Conservation (phyloP, 140 eudicot genomes). For the Erigeron philadelphicus region DNA sequence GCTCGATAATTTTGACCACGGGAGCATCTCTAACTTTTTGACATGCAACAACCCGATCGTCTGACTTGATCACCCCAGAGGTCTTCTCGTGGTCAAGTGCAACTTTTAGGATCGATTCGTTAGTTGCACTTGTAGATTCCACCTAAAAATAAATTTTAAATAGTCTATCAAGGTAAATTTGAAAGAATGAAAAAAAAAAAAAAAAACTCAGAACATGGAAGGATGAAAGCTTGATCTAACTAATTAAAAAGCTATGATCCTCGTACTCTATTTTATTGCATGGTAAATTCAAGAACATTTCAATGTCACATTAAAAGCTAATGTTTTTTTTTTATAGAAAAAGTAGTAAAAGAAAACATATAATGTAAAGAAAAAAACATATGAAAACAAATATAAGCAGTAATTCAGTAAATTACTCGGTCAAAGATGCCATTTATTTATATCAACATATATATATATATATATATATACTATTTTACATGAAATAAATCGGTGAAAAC, state of each 20-base stretch:
- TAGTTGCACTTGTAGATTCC: slow-evolving; percentile 61
- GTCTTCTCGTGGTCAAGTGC: slow-evolving; percentile 81
- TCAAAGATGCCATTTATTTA: background rate
- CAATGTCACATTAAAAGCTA: background rate
- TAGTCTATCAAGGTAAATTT: too few relatives aligned
- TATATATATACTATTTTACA: background rate
- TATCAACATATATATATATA: too few relatives aligned
- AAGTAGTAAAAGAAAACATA: background rate
- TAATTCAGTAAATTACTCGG: background rate
- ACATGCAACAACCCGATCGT: slow-evolving; percentile 78
- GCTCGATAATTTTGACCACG: slow-evolving; percentile 75
- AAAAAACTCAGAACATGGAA: background rate
- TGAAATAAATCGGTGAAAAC: background rate
- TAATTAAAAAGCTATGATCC: background rate
- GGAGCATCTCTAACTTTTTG: slow-evolving; percentile 88
- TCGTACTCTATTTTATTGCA: background rate
- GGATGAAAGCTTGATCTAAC: background rate
- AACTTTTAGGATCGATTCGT: slow-evolving; percentile 66
- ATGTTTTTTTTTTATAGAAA: background rate
- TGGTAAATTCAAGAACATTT: background rate
- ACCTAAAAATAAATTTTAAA: slow-evolving; percentile 45
- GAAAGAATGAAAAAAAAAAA: too few relatives aligned
- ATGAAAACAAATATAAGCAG: background rate
- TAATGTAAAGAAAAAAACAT: too few relatives aligned
- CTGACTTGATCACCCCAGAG: slow-evolving; percentile 65